phyloP scores from a whole-genome alignment of 148 eudicot species.

The Bassia scoparia region DNA sequence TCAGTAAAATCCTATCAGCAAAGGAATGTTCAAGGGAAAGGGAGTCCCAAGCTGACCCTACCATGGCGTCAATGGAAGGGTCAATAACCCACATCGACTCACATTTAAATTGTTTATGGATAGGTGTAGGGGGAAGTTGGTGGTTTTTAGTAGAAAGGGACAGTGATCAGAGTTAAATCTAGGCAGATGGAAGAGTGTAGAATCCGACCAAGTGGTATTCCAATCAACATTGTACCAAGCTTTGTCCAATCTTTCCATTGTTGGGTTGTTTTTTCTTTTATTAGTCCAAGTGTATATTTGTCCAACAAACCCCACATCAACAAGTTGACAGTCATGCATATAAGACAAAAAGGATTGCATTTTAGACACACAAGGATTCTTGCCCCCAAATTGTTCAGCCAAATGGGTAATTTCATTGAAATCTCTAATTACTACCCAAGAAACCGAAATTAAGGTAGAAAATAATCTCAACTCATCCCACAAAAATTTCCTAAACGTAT shows the following conservation, averaged over 20 bases:
- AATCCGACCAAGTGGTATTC: background rate
- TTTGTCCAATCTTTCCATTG: background rate
- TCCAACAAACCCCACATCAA: background rate
- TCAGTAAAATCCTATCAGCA: background rate
- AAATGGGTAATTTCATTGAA: too few relatives aligned
- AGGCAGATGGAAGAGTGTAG: background rate
- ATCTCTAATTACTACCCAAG: too few relatives aligned
- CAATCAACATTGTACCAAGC: background rate
- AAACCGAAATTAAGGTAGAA: too few relatives aligned
- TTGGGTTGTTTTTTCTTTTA: background rate
- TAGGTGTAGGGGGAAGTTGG: background rate
- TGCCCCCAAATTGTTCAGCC: too few relatives aligned
- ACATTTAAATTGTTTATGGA: background rate
- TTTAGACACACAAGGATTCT: background rate
- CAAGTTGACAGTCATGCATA: background rate
- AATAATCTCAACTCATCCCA: too few relatives aligned
- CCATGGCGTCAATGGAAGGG: background rate
- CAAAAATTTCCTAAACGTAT: too few relatives aligned
- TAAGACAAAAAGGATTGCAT: background rate
- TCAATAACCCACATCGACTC: background rate
- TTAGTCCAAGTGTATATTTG: background rate
- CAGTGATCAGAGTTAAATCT: background rate
- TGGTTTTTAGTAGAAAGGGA: background rate
- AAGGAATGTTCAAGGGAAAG: background rate
- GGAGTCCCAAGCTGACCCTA: background rate